Base-by-base conservation (phyloP, 192 early-diverging fungal genomes). In the Linderina pennispora region DNA sequence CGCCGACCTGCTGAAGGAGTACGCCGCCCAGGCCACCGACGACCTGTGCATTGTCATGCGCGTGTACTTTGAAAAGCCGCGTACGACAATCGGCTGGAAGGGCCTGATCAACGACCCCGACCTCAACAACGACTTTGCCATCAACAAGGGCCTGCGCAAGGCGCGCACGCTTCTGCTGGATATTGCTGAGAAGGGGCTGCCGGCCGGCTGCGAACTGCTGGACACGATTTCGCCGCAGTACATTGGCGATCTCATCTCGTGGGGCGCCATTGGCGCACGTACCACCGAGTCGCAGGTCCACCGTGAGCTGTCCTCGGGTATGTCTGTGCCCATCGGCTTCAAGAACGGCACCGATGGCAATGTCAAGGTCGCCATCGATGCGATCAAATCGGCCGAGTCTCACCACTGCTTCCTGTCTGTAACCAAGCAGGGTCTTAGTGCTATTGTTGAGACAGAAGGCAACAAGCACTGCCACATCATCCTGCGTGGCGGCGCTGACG, bases 401-500 rank as follows among this genome's bases (percentile, higher is more conserved):
- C 66, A 74, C 22, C 88, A 90, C 50, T 79, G 81, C 49, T 90
- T 90, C 77, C 65, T 90, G 39, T 88, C 85, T 8, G 88, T 91
- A 13, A 89, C 87, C 38, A 91, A 91, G 76, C 84, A 86, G 49
- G 88, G 88, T 8, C 74, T 86, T 24, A 81, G 80, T 34, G 87
- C 87, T 18, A 91, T 91, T 52, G 86, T 87, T 24, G 78, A 82
- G 45, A 90, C 91, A 1, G 69, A 84, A 55, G 94, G 96, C 52
- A 98, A 98, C 72, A 84, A 83, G 49, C 56, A 73, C 33, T 94
- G 94, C 67, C 96, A 98, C 55, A 82, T 97, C 8, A 97, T 98
- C 50, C 74, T 98, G 23, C 84, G 96, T 37, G 96, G 96, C 44
- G 86, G 87, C 5, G 77, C 64, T 32, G 74, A 76, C 44, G 90